phyloP scores from a whole-genome alignment of 202 grass and related monocot species.

The Thinopyrum obtusiflorum region DNA sequence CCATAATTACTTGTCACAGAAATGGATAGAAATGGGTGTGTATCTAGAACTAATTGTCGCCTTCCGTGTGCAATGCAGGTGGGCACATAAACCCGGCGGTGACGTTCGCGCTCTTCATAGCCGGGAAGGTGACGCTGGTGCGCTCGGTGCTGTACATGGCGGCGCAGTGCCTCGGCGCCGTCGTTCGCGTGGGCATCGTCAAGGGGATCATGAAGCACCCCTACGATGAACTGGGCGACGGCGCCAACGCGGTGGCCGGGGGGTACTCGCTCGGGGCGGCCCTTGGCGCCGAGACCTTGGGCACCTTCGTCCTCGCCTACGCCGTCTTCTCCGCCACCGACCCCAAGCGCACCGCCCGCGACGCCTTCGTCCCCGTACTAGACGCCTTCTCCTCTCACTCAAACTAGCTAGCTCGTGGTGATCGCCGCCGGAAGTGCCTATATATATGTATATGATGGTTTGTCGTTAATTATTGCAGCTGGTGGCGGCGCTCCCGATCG shows the following conservation, averaged over 20 bases:
- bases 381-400: background rate
- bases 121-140: slow-evolving; percentile 47
- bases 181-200: slow-evolving; percentile 57
- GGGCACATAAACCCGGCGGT: slow-evolving; percentile 82
- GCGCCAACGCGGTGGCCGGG: slow-evolving; percentile 31
- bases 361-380: slow-evolving; percentile 49
- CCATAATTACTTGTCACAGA: no score
- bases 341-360: slow-evolving; percentile 66
- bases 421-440: no score
- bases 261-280: slow-evolving; percentile 21
- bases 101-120: slow-evolving; percentile 57
- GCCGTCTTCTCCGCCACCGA: slow-evolving; percentile 87
- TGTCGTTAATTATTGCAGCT: background rate
- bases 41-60: no score
- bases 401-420: background rate
- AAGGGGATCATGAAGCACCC: slow-evolving; percentile 57
- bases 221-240: slow-evolving; percentile 44
- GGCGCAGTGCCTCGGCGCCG: slow-evolving; percentile 73
- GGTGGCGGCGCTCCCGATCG: slow-evolving; percentile 52
- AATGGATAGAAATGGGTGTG: no score
- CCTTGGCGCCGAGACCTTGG: slow-evolving; percentile 56
- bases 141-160: slow-evolving; percentile 43
- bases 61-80: background rate
- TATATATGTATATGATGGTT: no score
- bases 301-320: slow-evolving; percentile 86